A percentile compares a stretch with the other conserved stretches of the same genome.
phyloP scores from a whole-genome alignment of 1,284 basidiomycete species.

The Filobasidium uniguttulatum region DNA sequence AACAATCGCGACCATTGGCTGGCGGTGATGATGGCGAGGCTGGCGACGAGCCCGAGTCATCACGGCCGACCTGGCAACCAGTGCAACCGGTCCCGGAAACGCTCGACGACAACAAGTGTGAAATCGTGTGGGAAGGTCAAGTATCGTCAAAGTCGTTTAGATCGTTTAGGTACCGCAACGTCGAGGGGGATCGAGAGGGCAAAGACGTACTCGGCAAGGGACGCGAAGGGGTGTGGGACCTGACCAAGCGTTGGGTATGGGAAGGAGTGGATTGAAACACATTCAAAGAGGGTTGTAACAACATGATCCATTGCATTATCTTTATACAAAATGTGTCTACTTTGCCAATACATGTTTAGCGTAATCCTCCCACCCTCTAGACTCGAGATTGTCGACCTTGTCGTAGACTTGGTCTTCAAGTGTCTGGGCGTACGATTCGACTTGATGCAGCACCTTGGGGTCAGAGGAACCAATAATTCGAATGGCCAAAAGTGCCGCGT shows the following conservation, averaged over 20 bases:
- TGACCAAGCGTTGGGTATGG: slow-evolving; percentile 55
- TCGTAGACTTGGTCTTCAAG: slow-evolving; percentile 70
- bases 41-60: slow-evolving; percentile 16
- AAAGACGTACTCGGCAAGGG: slow-evolving; percentile 72
- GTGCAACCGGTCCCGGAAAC: slow-evolving; percentile 39
- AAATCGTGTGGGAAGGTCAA: slow-evolving; percentile 83
- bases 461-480: slow-evolving; percentile 70
- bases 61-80: slow-evolving; percentile 8
- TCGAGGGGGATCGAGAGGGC: slow-evolving; percentile 69
- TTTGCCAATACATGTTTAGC: slow-evolving; percentile 39
- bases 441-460: slow-evolving; percentile 50
- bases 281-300: no score
- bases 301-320: no score
- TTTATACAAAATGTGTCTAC: no score
- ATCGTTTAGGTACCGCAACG: slow-evolving; percentile 67
- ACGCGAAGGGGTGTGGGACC: slow-evolving; percentile 82
- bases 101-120: slow-evolving; percentile 74
- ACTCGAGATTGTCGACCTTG: slow-evolving; percentile 65
- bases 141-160: slow-evolving; percentile 69
- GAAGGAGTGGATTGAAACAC: slow-evolving; percentile 32
- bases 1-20: slow-evolving; percentile 55
- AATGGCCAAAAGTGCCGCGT: slow-evolving; percentile 82
- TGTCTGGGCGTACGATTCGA: slow-evolving; percentile 60
- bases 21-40: slow-evolving; percentile 43
- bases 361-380: slow-evolving; percentile 79